These are phyloP conservation scores for Schizochytrium sp. DNA, from an alignment of 108 stramenopile species.

Conservation along the genomic window DNA sequence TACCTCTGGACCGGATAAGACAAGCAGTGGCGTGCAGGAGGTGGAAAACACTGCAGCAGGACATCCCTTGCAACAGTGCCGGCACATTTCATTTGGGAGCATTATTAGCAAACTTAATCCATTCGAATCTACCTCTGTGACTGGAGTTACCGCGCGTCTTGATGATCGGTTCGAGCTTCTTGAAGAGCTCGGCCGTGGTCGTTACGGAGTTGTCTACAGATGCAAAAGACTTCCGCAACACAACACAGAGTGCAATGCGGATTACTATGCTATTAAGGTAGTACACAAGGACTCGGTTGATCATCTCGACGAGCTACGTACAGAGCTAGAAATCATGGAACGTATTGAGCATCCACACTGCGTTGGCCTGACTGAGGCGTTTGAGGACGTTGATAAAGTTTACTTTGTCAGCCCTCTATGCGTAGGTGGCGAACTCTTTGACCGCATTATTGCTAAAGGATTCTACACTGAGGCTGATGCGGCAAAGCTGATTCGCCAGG, in stretches of 20 bases:
- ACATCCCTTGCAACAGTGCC: no score
- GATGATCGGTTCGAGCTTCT: background rate
- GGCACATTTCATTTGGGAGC: background rate
- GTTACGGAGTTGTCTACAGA: background rate
- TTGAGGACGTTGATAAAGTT: constrained; percentile 55
- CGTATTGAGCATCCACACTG: constrained; percentile 20
- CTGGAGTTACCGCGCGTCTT: background rate
- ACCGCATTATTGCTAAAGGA: constrained; percentile 87
- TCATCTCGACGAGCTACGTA: constrained; percentile 19
- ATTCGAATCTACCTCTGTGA: background rate
- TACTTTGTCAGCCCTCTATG: constrained; percentile 78
- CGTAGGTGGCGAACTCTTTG: constrained; percentile 90
- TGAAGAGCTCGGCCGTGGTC: constrained; percentile 35
- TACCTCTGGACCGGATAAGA: no score
- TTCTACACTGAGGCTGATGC: constrained; percentile 88
- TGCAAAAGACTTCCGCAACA: background rate
- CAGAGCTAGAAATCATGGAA: background rate
- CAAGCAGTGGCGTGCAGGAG: no score
- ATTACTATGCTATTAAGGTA: background rate
- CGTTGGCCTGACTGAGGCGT: background rate
- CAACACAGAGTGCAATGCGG: background rate
- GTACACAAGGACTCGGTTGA: background rate
- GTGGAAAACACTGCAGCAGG: no score
- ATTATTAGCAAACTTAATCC: constrained; percentile 13
- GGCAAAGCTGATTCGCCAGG: constrained; percentile 78